A percentile compares a stretch with the other conserved stretches of the same genome.
Evolutionary conservation across 1,284 basidiomycete genomes (phyloP).

Genomic region (Tilletia indica): DNA sequence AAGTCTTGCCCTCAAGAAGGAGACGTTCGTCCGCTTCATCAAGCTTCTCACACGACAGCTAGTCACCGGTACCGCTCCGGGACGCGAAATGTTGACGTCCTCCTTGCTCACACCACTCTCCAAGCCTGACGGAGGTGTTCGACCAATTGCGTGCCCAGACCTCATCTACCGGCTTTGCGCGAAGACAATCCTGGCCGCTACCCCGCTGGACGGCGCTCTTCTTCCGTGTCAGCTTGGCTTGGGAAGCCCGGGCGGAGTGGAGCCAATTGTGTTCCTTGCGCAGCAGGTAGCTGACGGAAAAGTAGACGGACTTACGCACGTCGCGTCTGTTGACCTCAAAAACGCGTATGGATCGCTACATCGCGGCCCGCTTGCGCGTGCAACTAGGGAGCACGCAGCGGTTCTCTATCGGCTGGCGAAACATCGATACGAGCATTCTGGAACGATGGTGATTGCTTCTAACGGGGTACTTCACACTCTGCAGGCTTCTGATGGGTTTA

Average conservation of each 20-base stretch:
- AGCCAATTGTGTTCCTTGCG: conserved; percentile 5
- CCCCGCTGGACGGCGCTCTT: not conserved
- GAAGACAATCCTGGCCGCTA: not conserved
- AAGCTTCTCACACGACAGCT: not conserved
- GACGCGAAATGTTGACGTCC: not conserved
- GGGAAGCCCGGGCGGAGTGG: not conserved
- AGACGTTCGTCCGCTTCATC: not conserved
- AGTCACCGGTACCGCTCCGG: not conserved
- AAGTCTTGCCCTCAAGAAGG: not conserved
- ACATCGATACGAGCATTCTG: not conserved
- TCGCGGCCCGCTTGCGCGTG: too few species aligned
- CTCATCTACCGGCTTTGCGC: conserved; percentile 11
- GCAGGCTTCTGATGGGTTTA: not conserved
- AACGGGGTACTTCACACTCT: not conserved
- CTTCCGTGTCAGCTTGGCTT: conserved; percentile 3
- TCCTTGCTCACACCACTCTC: not conserved
- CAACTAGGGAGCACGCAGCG: not conserved
- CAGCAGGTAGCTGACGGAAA: not conserved
- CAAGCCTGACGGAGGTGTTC: conserved; percentile 9
- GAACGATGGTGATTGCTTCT: not conserved
- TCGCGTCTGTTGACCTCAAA: not conserved
- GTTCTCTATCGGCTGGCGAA: not conserved
- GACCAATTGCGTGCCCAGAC: conserved; percentile 3
- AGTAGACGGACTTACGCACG: not conserved
- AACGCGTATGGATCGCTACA: not conserved